Conservation (phyloP, 1,284 basidiomycete genomes). For the Wallemia ichthyophaga region DNA sequence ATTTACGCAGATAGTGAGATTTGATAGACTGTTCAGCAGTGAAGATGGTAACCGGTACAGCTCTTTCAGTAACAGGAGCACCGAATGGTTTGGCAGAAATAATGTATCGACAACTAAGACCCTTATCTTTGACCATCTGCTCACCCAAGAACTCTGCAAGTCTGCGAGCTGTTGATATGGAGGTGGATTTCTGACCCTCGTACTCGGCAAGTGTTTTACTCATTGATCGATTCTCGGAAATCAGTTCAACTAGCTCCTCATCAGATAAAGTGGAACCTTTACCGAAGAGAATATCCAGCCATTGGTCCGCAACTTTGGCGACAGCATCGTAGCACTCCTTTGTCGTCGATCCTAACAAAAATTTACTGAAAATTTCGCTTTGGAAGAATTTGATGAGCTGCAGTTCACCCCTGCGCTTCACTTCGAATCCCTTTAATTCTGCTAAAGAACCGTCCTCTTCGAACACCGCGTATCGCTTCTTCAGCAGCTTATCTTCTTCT, state of each 20-base stretch:
- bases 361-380: constrained; percentile 92
- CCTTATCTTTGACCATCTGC: constrained; percentile 99
- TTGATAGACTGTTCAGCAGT: constrained; percentile 78
- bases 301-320: constrained; percentile 76
- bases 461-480: constrained; percentile 99
- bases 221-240: constrained; percentile 97
- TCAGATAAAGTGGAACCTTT: constrained; percentile 57
- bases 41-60: constrained; percentile 95
- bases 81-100: constrained; percentile 82
- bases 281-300: constrained; percentile 83
- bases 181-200: constrained; percentile 84
- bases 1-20: constrained; percentile 68
- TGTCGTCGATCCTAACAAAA: constrained; percentile 67
- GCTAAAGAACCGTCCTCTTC: constrained; percentile 90
- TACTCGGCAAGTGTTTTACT: constrained; percentile 89
- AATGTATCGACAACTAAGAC: constrained; percentile 94
- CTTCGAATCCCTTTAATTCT: constrained; percentile 94
- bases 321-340: constrained; percentile 89
- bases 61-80: constrained; percentile 86
- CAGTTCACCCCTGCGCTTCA: constrained; percentile 88
- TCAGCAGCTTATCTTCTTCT: constrained; percentile 93
- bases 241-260: constrained; percentile 84
- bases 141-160: constrained; percentile 91
- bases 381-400: constrained; percentile 99
- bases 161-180: constrained; percentile 81